Percentiles rank a stretch among this genome's conserved stretches.
Conservation (phyloP, 2,329 filamentous ascomycete species). For the Diaporthe eres region DNA sequence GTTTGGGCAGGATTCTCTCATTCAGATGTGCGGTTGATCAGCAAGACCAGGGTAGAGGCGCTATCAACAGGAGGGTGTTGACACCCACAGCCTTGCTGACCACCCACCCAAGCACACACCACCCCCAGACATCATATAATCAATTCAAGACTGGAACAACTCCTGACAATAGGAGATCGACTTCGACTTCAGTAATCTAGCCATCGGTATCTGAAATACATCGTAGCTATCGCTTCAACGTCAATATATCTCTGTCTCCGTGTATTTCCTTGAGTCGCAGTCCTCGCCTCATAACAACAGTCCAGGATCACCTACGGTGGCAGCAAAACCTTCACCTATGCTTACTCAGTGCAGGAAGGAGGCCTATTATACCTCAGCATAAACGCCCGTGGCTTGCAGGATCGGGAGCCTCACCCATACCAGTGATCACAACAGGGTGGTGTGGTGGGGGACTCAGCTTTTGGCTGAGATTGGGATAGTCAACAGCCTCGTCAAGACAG, state of each 20-base stretch:
- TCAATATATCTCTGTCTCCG: background rate
- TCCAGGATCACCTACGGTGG: background rate
- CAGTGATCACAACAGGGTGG: background rate
- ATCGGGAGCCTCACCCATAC: background rate
- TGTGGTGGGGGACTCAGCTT: conserved; percentile 3
- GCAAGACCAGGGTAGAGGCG: background rate
- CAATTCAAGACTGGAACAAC: background rate
- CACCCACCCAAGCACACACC: background rate
- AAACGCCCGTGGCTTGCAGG: conserved; percentile 14
- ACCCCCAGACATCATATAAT: background rate
- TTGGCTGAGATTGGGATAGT: background rate
- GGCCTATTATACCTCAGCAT: background rate
- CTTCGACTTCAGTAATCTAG: background rate
- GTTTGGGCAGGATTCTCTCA: no score
- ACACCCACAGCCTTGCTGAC: background rate
- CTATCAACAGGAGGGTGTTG: background rate
- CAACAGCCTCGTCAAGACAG: conserved; percentile 13
- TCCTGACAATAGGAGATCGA: no score
- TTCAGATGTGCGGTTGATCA: background rate
- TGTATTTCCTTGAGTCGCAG: background rate
- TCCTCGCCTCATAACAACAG: background rate
- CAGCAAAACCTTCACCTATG: background rate
- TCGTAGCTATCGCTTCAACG: background rate
- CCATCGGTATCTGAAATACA: no score
- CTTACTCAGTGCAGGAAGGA: background rate